Evolutionary conservation across 192 early-diverging fungal species (phyloP), one percentile per base, ranked within the genome.

Genomic region (Oehlia diaphana): DNA sequence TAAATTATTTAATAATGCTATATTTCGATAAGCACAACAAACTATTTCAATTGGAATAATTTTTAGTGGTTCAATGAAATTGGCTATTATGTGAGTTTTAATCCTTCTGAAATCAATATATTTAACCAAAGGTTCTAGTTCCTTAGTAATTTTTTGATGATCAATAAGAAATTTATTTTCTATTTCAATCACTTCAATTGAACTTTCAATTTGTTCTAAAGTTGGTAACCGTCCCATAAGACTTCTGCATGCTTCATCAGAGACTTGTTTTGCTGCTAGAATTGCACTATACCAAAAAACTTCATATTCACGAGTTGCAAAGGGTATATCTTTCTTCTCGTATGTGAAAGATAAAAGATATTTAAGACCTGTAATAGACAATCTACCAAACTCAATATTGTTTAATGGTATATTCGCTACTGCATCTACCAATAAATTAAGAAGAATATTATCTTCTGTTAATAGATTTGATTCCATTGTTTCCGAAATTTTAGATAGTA

Each of bases 221-320:
- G 21, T n/a, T 50, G 9, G 49, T 50, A 50, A 50, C 4, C 12
- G 49, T 0, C 9, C 21, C n/a, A 63, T 12, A 42, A 44, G 21
- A 9, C 23, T 7, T 64, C n/a, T 63, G 8, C 4, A 3, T 2
- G 61, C 61, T 12, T 76, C 42, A 12, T 37, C 9, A 19, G 74
- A 76, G 7, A 76, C 19, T 7, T 2, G 19, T 9, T 76, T 65
- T 42, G 63, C 28, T 2, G 37, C 3, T n/a, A 31, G 14, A 35
- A 44, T 35, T 9, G 35, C n/a, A 23, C n/a, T 31, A 76, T 76
- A 39, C 42, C 39, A 16, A 16, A 64, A 62, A 4, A 64, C 58
- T 12, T 44, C 12, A 26, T 76, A 76, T 44, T 76, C 74, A 13
- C 9, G 44, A 2, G 76, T 78, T 3, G 23, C 64, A 50, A 78